These are phyloP conservation scores for Wilhelminamyces savonicus DNA, from an alignment of 805 yeast genomes.

Conservation along the genomic window DNA sequence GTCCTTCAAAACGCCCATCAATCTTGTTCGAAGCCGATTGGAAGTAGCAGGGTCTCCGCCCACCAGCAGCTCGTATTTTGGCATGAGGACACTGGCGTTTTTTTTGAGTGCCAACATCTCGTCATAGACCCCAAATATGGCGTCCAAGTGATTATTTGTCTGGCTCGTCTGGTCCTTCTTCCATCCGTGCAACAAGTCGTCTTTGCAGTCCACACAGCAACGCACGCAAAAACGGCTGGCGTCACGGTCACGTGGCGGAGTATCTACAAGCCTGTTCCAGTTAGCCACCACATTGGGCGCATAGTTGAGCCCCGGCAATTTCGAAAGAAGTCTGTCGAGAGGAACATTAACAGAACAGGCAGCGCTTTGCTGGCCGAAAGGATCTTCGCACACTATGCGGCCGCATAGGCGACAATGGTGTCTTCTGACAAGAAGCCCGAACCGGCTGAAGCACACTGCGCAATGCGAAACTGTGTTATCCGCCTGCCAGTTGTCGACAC, in stretches of 20 bases:
- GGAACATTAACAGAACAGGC: constrained; percentile 73
- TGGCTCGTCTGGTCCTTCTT: constrained; percentile 12
- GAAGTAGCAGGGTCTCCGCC: constrained; percentile 7
- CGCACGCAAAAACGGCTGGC: constrained; percentile 35
- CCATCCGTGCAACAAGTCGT: constrained; percentile 50
- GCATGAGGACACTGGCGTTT: constrained; percentile 14
- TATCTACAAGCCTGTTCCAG: constrained; percentile 7
- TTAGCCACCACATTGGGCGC: constrained; percentile 15
- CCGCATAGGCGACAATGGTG: constrained; percentile 96
- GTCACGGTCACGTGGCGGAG: constrained; percentile 3
- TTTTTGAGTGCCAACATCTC: constrained; percentile 15
- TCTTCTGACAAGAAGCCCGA: constrained; percentile 55
- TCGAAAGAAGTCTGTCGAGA: constrained; percentile 31
- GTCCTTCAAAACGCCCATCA: constrained; percentile 22
- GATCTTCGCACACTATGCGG: constrained; percentile 66
- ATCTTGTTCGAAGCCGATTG: constrained; percentile 15
- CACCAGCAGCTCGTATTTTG: constrained; percentile 13
- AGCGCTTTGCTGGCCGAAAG: constrained; percentile 29
- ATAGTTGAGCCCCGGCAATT: constrained; percentile 32
- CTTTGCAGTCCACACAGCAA: constrained; percentile 66
- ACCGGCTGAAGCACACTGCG: constrained; percentile 53
- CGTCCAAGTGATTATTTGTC: constrained; percentile 2
- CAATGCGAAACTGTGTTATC: constrained; percentile 45
- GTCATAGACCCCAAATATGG: constrained; percentile 14
- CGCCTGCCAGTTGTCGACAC: constrained; percentile 59